phyloP scores from a whole-genome alignment of 2,329 filamentous ascomycete genomes.

The Aspergillus alliaceus region DNA sequence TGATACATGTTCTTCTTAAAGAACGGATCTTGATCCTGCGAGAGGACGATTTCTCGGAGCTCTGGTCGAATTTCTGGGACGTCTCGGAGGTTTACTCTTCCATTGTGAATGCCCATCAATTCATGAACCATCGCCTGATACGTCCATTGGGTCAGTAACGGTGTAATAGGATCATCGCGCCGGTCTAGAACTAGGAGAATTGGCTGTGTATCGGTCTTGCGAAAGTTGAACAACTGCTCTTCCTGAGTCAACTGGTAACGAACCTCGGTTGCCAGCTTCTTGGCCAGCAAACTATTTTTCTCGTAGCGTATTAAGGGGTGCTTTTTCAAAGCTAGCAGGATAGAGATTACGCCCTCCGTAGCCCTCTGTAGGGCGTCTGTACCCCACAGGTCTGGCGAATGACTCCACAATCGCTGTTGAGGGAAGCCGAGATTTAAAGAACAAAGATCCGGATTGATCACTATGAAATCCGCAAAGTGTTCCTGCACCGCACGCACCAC shows the following conservation, averaged over 20 bases:
- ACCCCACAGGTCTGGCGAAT: slow-evolving; percentile 84
- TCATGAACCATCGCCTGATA: slow-evolving; percentile 99
- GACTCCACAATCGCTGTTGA: slow-evolving; percentile 75
- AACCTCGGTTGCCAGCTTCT: slow-evolving; percentile 90
- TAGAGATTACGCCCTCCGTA: slow-evolving; percentile 81
- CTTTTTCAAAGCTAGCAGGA: slow-evolving; percentile 90
- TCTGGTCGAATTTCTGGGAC: slow-evolving; percentile 83
- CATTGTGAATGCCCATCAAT: slow-evolving; percentile 87
- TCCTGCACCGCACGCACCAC: slow-evolving; percentile 93
- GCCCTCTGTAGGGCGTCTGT: slow-evolving; percentile 81
- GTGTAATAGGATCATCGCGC: slow-evolving; percentile 91
- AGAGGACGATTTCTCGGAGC: slow-evolving; percentile 89
- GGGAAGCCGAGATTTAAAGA: slow-evolving; percentile 74
- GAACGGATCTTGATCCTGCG: slow-evolving; percentile 96
- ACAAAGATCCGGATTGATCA: slow-evolving; percentile 92
- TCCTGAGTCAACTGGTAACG: slow-evolving; percentile 93
- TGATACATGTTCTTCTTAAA: slow-evolving; percentile 99
- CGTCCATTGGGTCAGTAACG: slow-evolving; percentile 94
- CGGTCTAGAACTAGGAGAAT: slow-evolving; percentile 88
- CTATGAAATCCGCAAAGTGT: slow-evolving; percentile 93
- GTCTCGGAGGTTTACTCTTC: slow-evolving; percentile 83
- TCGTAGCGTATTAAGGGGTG: slow-evolving; percentile 92
- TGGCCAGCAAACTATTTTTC: slow-evolving; percentile 84
- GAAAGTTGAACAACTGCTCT: slow-evolving; percentile 93
- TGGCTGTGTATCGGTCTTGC: slow-evolving; percentile 89